Evolutionary conservation across 2,329 filamentous ascomycete species (phyloP), one percentile per base, ranked within the genome.

Genomic region (Pseudogymnoascus sp.): DNA sequence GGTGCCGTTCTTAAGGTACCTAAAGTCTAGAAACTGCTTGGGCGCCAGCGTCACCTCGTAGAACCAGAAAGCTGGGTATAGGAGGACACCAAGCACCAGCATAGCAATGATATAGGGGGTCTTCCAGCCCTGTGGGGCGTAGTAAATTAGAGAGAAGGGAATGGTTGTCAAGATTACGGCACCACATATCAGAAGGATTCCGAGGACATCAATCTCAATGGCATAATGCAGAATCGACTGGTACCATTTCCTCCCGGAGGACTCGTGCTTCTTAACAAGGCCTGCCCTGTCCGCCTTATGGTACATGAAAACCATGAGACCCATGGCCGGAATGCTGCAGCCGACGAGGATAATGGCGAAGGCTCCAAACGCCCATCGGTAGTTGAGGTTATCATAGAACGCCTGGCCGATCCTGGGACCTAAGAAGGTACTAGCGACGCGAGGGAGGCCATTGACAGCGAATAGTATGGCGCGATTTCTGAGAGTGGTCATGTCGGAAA

Each of bases 31-130:
- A 68, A 87, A 81, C 14, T 80, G 81, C 25, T 81, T 78, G 0
- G 78, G 79, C 0, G 85, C 82, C 63, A 83, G 74, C 36, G 76
- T 84, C 21, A 72, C 78, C 70, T 88, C 85, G 77, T 81, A 85
- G 1, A 56, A 12, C 46, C 46, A 56, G 46, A 34, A 56, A 18
- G 46, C 8, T 12, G 25, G 46, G n/a, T 56, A 56, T 2, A 56
- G 25, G 46, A 56, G 25, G 46, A 56, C 46, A 31, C 82, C 81
- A 84, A n/a, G 77, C 78, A 23, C 78, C 77, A 16, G 82, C 81
- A 71, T 88, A 88, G 60, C 81, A 80, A 16, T 81, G 79, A 3
- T 56, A 34, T 56, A 56, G 59, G 66, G 63, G 61, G 61, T 46
- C 62, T 65, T 60, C 65, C 60, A 63, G 63, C 64, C 60, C 56